Percentiles rank a stretch among this genome's conserved stretches.
phyloP scores from a whole-genome alignment of 768 basidiomycete species.

The Russula sp. region DNA sequence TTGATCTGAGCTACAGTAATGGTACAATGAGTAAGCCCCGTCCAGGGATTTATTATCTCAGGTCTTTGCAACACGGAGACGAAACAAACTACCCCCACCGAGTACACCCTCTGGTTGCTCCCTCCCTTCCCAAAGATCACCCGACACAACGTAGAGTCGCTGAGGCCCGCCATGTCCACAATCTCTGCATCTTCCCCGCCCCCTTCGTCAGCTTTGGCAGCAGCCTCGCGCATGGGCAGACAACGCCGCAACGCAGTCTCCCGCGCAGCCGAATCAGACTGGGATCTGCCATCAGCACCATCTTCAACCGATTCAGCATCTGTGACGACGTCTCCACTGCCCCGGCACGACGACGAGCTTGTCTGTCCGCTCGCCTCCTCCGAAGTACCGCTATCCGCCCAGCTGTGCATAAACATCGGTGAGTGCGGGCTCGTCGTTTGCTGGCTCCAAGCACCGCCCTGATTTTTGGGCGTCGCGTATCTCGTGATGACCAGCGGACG shows the following conservation, averaged over 20 bases:
- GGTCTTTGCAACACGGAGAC: neutral
- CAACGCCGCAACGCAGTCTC: constrained; percentile 15
- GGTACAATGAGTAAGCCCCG: too few species aligned
- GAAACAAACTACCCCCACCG: neutral
- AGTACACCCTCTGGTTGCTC: neutral
- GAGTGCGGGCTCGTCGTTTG: neutral
- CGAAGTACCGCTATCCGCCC: too few species aligned
- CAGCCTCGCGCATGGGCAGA: constrained; percentile 2
- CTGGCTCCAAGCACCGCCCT: too few species aligned
- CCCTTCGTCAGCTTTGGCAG: neutral
- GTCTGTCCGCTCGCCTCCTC: constrained; percentile 13
- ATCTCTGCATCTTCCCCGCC: neutral
- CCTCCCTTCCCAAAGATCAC: neutral
- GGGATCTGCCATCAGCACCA: neutral
- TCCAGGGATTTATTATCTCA: neutral
- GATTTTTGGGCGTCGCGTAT: too few species aligned
- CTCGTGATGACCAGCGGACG: neutral
- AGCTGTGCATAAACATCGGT: neutral
- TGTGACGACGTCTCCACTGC: neutral
- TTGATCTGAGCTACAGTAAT: too few species aligned
- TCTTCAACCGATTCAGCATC: neutral
- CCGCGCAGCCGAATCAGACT: constrained; percentile 1
- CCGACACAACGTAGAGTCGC: too few species aligned
- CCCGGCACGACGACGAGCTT: constrained; percentile 11
- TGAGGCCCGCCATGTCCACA: neutral